Base-by-base conservation (phyloP, 2,329 filamentous ascomycete species). In the Nakataea oryzae region DNA sequence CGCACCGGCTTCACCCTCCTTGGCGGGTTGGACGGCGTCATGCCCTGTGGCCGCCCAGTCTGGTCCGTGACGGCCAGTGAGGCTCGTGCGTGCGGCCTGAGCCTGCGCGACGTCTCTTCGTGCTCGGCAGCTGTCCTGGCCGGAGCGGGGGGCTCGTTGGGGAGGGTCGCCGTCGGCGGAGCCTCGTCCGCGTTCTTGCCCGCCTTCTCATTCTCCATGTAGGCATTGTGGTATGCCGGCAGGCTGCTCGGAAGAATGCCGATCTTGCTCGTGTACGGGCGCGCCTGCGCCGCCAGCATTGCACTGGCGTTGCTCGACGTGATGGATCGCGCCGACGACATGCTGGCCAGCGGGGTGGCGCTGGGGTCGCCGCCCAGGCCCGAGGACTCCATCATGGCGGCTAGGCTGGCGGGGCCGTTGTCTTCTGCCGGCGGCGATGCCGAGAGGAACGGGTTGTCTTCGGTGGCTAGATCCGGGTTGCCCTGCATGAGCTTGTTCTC, bases 401-500 rank as follows among this genome's bases (percentile, higher is more conserved):
- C 61, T 76, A 89, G 59, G 76, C 80, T 70, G 81, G 76, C 72
- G 83, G 87, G 57, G 78, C 78, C 65, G 77, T 79, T 66, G 79
- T 76, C 67, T 74, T 78, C 76, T 62, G 76, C 75, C 50, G 80
- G 79, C 63, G 86, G 74, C 58, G 75, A 76, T 24, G 71, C 70
- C 6, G 74, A 74, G 64, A 76, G 76, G 63, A 74, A 77, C 2
- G 76, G 76, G 64, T 78, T 78, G 47, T 78, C 74, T 26, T 69
- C 63, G 29, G 41, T 29, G 32, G 14, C 24, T 57, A 59, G 86
- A 90, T 85, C 80, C 96, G 91, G 92, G 73, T 92, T 96, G 62
- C 87, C 88, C 73, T 93, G 90, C 93, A 97, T 97, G 73, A 97
- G 84, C 74, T 97, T 95, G 73, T 97, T 97, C 75, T 99, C 95